phyloP scores from a whole-genome alignment of 2,329 filamentous ascomycete species.

The Claviceps pazoutovae region DNA sequence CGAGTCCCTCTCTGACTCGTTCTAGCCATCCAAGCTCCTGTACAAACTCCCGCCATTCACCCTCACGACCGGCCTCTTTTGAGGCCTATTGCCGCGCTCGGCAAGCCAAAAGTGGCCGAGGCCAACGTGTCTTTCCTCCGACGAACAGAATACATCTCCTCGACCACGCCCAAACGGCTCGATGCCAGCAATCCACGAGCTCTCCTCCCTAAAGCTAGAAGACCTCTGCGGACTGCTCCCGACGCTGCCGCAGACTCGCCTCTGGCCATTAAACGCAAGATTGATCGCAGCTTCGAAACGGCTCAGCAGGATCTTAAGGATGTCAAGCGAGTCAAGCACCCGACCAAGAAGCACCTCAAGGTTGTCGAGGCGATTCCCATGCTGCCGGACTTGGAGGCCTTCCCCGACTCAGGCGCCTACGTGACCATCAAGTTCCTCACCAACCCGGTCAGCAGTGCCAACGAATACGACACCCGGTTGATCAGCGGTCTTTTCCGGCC shows the following conservation, averaged over 20 bases:
- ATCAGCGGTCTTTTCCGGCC: constrained; percentile 48
- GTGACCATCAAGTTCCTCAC: constrained; percentile 55
- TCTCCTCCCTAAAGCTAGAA: constrained; percentile 20
- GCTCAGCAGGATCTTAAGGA: constrained; percentile 41
- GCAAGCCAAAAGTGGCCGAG: constrained; percentile 65
- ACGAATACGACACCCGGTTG: constrained; percentile 45
- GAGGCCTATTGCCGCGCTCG: constrained; percentile 68
- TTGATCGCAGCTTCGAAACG: constrained; percentile 44
- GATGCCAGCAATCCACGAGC: constrained; percentile 30
- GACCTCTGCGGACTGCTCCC: constrained; percentile 33
- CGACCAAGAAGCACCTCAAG: constrained; percentile 42
- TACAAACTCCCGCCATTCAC: constrained; percentile 57
- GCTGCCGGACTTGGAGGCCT: constrained; percentile 52
- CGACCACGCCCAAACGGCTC: constrained; percentile 35
- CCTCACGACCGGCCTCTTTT: constrained; percentile 76
- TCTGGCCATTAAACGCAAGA: constrained; percentile 55
- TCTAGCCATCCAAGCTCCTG: constrained; percentile 67
- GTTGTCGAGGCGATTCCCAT: constrained; percentile 47
- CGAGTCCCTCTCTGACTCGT: constrained; percentile 1
- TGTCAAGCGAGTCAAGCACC: constrained; percentile 40
- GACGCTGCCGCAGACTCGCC: constrained; percentile 47
- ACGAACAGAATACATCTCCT: constrained; percentile 87
- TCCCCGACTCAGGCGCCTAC: constrained; percentile 56
- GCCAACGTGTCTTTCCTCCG: constrained; percentile 84
- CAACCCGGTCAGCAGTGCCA: constrained; percentile 42